These are phyloP conservation scores for Solanum lignicaule DNA, from an alignment of 257 asterid genomes.

Conservation along the genomic window DNA sequence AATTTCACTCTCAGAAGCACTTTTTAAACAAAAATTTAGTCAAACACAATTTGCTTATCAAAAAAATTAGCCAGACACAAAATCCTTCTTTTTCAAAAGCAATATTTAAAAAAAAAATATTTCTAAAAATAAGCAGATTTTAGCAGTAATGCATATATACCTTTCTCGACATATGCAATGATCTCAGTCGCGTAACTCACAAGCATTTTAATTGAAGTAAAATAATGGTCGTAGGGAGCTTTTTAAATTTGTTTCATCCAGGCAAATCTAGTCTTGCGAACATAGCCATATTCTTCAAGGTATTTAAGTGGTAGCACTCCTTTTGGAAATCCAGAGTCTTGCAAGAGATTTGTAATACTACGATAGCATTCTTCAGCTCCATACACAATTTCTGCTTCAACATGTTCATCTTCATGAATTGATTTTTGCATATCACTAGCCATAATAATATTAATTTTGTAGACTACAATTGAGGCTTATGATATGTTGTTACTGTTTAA, in stretches of 20 bases:
- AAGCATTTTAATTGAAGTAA: constrained; percentile 31
- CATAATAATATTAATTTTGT: constrained; percentile 15
- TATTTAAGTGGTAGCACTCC: constrained; percentile 74
- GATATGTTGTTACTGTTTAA: background rate
- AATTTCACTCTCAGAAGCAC: too few relatives aligned
- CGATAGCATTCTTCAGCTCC: constrained; percentile 55
- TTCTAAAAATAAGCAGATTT: too few relatives aligned
- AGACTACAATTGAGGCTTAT: background rate
- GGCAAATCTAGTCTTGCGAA: constrained; percentile 56
- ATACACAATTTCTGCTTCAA: constrained; percentile 43
- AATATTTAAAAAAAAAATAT: too few relatives aligned
- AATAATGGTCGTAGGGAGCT: constrained; percentile 66
- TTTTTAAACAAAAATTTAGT: too few relatives aligned
- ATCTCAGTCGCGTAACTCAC: constrained; percentile 69
- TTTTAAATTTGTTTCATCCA: constrained; percentile 96
- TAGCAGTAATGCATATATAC: background rate
- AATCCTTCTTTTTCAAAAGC: too few relatives aligned
- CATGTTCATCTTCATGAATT: constrained; percentile 23
- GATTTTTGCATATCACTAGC: constrained; percentile 19
- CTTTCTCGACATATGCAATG: constrained; percentile 63
- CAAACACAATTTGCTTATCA: too few relatives aligned
- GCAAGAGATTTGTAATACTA: constrained; percentile 43
- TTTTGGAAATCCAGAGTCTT: constrained; percentile 62
- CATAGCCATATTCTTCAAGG: constrained; percentile 72
- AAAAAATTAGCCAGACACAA: too few relatives aligned